Percentiles rank a stretch among this genome's conserved stretches.
Evolutionary conservation across 176 grass and related monocot genomes (phyloP).

Genomic region (Elymus sibiricus): DNA sequence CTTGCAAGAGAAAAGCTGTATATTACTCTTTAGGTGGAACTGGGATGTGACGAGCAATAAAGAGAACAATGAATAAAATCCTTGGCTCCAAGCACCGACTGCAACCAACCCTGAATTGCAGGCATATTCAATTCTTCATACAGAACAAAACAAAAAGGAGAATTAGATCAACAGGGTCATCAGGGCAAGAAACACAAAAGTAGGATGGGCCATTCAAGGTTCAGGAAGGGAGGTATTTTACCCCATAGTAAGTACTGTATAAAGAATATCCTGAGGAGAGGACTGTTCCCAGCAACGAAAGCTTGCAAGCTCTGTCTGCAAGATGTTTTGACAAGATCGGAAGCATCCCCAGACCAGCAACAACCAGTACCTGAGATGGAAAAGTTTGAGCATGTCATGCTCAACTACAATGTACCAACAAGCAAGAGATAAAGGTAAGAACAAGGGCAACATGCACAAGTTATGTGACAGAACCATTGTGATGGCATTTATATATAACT

Average conservation of each 20-base stretch:
- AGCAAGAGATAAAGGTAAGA: not conserved
- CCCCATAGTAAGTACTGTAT: constrained; percentile 70
- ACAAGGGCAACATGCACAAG: not conserved
- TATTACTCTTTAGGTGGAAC: constrained; percentile 47
- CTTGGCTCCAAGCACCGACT: constrained; percentile 55
- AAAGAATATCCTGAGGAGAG: constrained; percentile 68
- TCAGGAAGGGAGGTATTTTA: constrained; percentile 36
- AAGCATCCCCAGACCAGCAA: constrained; percentile 90
- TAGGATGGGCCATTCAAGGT: not conserved
- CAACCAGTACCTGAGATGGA: constrained; percentile 64
- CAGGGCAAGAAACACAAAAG: not conserved
- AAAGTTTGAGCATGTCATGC: not conserved
- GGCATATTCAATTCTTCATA: constrained; percentile 72
- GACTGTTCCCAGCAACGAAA: constrained; percentile 80
- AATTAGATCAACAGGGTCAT: not conserved
- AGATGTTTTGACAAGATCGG: constrained; percentile 70
- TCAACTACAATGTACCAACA: not conserved
- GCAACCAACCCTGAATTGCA: constrained; percentile 70
- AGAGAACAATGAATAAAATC: constrained; percentile 91
- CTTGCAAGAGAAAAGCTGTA: not conserved
- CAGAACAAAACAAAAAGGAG: not conserved
- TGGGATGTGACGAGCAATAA: constrained; percentile 66
- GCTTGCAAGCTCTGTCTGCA: constrained; percentile 72
- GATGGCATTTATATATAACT: too few species aligned
- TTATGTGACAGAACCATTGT: not conserved